These are phyloP conservation scores for Xerocomus cyaneibrunnescens DNA, from an alignment of 1,284 basidiomycete species.

Conservation along the genomic window DNA sequence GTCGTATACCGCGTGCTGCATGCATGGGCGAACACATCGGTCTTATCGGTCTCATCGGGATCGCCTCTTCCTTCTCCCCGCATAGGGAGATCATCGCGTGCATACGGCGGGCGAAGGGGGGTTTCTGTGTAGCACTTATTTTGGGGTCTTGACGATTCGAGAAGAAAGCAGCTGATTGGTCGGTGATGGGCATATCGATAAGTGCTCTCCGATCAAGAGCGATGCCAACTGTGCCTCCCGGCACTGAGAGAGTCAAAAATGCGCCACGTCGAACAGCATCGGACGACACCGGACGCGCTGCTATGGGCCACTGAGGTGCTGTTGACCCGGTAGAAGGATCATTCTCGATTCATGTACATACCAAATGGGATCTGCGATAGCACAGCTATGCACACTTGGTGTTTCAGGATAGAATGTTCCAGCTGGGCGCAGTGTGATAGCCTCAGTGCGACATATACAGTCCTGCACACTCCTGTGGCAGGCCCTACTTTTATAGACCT, in stretches of 20 bases:
- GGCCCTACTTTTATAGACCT: background rate
- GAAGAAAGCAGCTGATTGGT: background rate
- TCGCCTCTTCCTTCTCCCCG: background rate
- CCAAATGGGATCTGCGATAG: background rate
- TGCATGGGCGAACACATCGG: too few species aligned
- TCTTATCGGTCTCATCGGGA: too few species aligned
- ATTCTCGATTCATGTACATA: background rate
- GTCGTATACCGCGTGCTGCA: too few species aligned
- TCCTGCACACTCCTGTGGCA: background rate
- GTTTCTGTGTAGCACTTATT: background rate
- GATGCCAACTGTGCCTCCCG: background rate
- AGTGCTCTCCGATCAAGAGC: background rate
- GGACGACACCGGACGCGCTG: background rate
- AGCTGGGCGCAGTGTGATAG: too few species aligned
- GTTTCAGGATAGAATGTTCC: constrained; percentile 15
- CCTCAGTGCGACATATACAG: too few species aligned
- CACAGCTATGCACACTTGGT: constrained; percentile 2
- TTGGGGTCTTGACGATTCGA: background rate
- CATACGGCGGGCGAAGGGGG: background rate
- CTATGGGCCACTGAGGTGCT: background rate
- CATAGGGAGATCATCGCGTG: background rate
- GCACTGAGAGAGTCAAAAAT: background rate
- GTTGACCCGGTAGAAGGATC: background rate
- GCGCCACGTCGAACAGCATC: background rate
- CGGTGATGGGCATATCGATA: background rate